phyloP scores from a whole-genome alignment of 2,329 filamentous ascomycete species.

The Aureobasidium sp. region DNA sequence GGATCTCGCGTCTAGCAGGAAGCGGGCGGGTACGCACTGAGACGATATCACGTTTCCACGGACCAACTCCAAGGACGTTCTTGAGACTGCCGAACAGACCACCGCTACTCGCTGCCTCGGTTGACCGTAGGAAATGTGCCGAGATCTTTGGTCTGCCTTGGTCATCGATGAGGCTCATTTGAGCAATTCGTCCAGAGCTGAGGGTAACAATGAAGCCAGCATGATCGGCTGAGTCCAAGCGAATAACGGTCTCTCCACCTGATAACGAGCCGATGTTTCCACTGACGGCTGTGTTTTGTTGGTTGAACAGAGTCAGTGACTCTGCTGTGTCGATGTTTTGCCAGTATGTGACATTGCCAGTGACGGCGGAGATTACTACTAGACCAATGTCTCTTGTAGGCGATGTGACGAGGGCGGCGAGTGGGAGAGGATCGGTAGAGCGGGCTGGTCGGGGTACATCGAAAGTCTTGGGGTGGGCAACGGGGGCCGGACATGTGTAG shows the following conservation, averaged over 20 bases:
- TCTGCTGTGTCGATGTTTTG: slow-evolving; percentile 87
- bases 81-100: slow-evolving; percentile 77
- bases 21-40: slow-evolving; percentile 69
- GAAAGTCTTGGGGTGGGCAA: slow-evolving; percentile 72
- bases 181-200: slow-evolving; percentile 77
- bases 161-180: slow-evolving; percentile 75
- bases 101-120: slow-evolving; percentile 45
- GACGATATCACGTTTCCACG: slow-evolving; percentile 67
- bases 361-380: slow-evolving; percentile 74
- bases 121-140: slow-evolving; percentile 65
- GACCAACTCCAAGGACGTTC: slow-evolving; percentile 61
- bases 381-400: slow-evolving; percentile 73
- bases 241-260: slow-evolving; percentile 67
- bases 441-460: slow-evolving; percentile 66
- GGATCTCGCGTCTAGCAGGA: slow-evolving; percentile 70
- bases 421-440: slow-evolving; percentile 62
- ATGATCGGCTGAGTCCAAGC: slow-evolving; percentile 75
- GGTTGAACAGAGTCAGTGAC: slow-evolving; percentile 72
- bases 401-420: slow-evolving; percentile 75
- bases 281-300: slow-evolving; percentile 73
- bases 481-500: slow-evolving; percentile 56
- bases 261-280: slow-evolving; percentile 63
- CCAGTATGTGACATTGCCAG: slow-evolving; percentile 86
- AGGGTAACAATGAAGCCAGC: slow-evolving; percentile 80
- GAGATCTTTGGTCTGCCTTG: slow-evolving; percentile 78